Evolutionary conservation across 345 rosid species (phyloP).

Genomic region (Boechera retrofracta): DNA sequence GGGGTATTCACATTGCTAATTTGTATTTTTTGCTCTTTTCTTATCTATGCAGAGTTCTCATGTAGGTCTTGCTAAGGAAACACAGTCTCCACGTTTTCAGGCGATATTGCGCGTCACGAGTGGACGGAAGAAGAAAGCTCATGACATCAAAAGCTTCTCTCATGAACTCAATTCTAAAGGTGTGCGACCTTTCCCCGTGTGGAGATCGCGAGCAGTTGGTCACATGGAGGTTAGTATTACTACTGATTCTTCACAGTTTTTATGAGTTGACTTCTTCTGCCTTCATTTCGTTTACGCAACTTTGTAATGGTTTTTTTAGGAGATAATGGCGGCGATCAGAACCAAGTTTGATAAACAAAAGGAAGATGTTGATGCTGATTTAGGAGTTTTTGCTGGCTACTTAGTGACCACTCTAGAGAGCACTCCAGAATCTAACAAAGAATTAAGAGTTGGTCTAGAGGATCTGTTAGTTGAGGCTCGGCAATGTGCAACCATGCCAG

Average conservation of each 20-base stretch:
- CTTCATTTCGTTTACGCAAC: neutral
- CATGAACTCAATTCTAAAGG: constrained; percentile 99
- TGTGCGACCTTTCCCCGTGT: constrained; percentile 84
- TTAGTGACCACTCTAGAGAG: constrained; percentile 82
- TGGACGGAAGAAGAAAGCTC: constrained; percentile 79
- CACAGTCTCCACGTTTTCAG: constrained; percentile 86
- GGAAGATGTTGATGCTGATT: constrained; percentile 91
- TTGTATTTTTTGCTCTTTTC: neutral
- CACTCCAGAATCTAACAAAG: constrained; percentile 63
- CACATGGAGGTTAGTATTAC: constrained; percentile 77
- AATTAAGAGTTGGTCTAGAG: constrained; percentile 76
- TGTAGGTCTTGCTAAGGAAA: constrained; percentile 73
- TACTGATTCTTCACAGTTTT: constrained; percentile 1
- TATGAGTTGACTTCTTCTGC: neutral
- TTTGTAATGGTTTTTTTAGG: constrained; percentile 51
- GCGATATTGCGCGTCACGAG: constrained; percentile 85
- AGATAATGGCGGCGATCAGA: constrained; percentile 79
- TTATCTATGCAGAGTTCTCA: constrained; percentile 57
- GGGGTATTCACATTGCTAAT: neutral
- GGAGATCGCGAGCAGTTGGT: constrained; percentile 85
- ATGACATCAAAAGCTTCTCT: constrained; percentile 94
- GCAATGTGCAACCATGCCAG: constrained; percentile 80
- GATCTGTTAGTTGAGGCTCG: constrained; percentile 82
- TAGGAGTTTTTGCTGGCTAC: constrained; percentile 89
- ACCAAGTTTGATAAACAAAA: constrained; percentile 83